Evolutionary conservation across 2,329 filamentous ascomycete species (phyloP).

Genomic region (Drechslerella coelobrocha): DNA sequence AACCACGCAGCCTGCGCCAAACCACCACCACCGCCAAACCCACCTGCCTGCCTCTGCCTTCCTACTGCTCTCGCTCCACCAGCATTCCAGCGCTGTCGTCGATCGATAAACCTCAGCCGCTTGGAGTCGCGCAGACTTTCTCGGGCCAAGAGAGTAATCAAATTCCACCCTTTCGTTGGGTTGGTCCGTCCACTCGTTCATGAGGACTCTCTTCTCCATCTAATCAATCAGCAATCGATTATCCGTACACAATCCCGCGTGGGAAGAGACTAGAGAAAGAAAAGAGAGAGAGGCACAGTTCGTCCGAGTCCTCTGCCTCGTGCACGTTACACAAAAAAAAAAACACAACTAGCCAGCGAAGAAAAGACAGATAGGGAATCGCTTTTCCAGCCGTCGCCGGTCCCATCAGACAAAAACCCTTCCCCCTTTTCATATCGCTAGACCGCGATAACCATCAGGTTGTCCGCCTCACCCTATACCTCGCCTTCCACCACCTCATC

Average conservation of each 20-base stretch:
- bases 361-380: too few relatives aligned
- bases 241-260: neutral
- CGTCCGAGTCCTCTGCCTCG: too few relatives aligned
- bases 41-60: constrained; percentile 5
- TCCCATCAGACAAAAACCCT: constrained; percentile 8
- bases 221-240: constrained; percentile 20
- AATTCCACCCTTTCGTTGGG: neutral
- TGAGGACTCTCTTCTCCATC: neutral
- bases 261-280: too few relatives aligned
- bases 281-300: too few relatives aligned
- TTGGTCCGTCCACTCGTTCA: neutral
- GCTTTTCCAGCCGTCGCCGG: too few relatives aligned
- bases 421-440: constrained; percentile 26
- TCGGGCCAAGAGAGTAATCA: neutral
- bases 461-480: constrained; percentile 51
- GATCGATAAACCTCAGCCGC: constrained; percentile 3
- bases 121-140: constrained; percentile 4
- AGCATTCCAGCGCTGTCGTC: constrained; percentile 8
- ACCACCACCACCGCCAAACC: constrained; percentile 28
- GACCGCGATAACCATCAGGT: constrained; percentile 47
- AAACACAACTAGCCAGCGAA: too few relatives aligned
- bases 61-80: neutral
- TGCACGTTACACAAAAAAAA: too few relatives aligned
- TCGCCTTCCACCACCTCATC: constrained; percentile 48
- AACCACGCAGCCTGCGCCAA: constrained; percentile 11